Conservation (phyloP, 257 asterid species). For the Galeopsis tetrahit region DNA sequence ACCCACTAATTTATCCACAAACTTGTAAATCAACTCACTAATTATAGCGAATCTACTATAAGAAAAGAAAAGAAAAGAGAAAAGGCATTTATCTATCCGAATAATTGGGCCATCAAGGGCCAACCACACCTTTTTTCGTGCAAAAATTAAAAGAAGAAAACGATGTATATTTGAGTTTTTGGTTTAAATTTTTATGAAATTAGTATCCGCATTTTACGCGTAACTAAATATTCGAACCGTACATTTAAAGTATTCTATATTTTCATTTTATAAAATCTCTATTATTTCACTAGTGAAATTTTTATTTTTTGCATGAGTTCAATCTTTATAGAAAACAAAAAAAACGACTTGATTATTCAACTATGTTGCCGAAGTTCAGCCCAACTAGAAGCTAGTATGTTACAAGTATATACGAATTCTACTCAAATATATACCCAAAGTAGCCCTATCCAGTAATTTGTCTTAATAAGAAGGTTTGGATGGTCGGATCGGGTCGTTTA, state of each 20-base stretch:
- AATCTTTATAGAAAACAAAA: too few relatives aligned
- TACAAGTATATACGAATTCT: too few relatives aligned
- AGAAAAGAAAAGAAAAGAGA: constrained; percentile 13
- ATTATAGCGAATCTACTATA: not conserved
- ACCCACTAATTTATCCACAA: too few relatives aligned
- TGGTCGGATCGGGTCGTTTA: not conserved
- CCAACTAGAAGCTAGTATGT: too few relatives aligned
- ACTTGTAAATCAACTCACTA: not conserved
- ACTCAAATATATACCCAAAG: not conserved
- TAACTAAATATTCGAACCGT: too few relatives aligned
- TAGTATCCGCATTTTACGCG: not conserved
- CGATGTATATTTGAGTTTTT: not conserved
- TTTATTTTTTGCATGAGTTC: not conserved
- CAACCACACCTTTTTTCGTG: not conserved
- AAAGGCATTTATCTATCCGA: not conserved
- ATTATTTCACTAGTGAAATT: too few relatives aligned
- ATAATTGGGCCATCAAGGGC: constrained; percentile 26
- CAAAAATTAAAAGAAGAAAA: not conserved
- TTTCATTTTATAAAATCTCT: too few relatives aligned
- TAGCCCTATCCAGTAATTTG: not conserved
- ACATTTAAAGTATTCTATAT: too few relatives aligned
- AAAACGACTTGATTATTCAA: too few relatives aligned
- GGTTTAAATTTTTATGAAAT: too few relatives aligned
- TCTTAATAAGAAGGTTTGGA: not conserved
- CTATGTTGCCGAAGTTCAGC: too few relatives aligned